Evolutionary conservation across 495 filamentous ascomycete genomes (phyloP), one percentile per base, ranked within the genome.

Genomic region (Xylaria longipes): DNA sequence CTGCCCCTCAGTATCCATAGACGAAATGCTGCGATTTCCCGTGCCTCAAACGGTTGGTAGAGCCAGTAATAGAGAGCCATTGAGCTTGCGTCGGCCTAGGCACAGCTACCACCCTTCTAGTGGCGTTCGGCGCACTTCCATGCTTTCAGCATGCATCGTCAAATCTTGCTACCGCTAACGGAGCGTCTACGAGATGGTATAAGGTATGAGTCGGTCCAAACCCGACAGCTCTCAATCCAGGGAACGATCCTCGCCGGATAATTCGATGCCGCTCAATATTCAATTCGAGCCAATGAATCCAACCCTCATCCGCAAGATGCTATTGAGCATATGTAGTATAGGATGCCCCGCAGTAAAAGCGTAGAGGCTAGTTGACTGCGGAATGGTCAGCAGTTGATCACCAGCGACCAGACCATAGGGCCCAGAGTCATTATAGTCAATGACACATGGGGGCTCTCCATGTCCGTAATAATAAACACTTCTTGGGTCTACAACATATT

Each of bases 1-100:
- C 69, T 71, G 69, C 61, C 69, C 60, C 61, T 29, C 27, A 43
- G n/a, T 35, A 45, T 29, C 61, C 50, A 58, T 71, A 27, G 62
- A 58, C 39, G 50, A 45, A 60, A 22, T 48, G 11, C 22, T 41
- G 39, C 62, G 54, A 58, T 48, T 48, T 27, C 45, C 62, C 39
- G 29, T 46, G 12, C 39, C 37, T 35, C 25, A 41, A 52, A 48
- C 35, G 56, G 56, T 31, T 45, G 46, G 41, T 20, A 63, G 58
- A 58, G 29, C 46, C 33, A 15, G 60, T 25, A 27, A 64, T 70
- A 35, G 68, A 33, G 48, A 52, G 45, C 45, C 11, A 31, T 37
- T 35, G 68, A 15, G 31, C 35, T 27, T 48, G 46, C 37, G 29
- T 70, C 22, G 25, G 29, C 12, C 57, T 43, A 5, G 14, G 29